Conservation (phyloP, 2,329 filamentous ascomycete genomes). For the Hypoxylon sp. region DNA sequence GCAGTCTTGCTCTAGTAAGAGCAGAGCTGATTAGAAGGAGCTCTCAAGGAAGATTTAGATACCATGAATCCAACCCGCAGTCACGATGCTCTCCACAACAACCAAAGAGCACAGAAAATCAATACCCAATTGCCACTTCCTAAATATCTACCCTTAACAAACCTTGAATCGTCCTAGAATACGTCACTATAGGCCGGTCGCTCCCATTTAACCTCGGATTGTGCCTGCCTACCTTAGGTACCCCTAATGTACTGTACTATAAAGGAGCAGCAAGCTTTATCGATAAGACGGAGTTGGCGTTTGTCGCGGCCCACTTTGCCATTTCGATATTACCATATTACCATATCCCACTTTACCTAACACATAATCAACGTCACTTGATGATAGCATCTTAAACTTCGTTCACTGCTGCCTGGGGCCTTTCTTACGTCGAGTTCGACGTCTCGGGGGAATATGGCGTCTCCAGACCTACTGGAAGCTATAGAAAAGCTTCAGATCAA, state of each 20-base stretch:
- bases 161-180: neutral
- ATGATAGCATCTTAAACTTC: slow-evolving; percentile 10
- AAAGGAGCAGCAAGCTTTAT: slow-evolving; percentile 1
- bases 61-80: neutral
- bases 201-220: neutral
- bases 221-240: too few relatives aligned
- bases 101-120: neutral
- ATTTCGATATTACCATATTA: neutral
- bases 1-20: neutral
- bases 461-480: slow-evolving; percentile 59
- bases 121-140: neutral
- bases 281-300: slow-evolving; percentile 5
- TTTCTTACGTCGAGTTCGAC: slow-evolving; percentile 10
- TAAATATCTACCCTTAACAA: neutral
- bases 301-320: neutral
- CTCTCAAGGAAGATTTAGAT: neutral
- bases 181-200: neutral
- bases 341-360: too few relatives aligned
- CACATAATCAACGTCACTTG: slow-evolving; percentile 28
- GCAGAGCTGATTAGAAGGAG: neutral
- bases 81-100: neutral
- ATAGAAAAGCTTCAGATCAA: slow-evolving; percentile 65
- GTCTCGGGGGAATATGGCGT: slow-evolving; percentile 46
- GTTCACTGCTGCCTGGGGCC: neutral
- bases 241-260: too few relatives aligned